Evolutionary conservation across 306 rosid genomes (phyloP), one percentile per base, ranked within the genome.

Genomic region (Acacia crassicarpa): DNA sequence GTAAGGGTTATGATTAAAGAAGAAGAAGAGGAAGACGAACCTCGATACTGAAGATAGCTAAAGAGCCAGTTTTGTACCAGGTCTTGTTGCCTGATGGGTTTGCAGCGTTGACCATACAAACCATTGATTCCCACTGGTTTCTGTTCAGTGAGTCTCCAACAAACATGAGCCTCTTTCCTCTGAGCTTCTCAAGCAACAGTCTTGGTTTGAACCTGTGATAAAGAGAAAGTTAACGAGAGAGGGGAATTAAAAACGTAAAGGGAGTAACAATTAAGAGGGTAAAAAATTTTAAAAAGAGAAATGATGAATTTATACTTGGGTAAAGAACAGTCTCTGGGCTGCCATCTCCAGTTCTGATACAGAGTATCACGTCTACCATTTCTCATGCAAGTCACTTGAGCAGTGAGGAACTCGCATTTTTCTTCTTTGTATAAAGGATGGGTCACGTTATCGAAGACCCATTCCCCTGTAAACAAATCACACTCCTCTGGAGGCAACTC

Each of bases 61-160:
- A 92, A 67, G 99, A 93, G 69, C 98, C 98, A 68, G 83, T 82
- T 85, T 96, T 96, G 82, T 88, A 86, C 92, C 94, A 89, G 49
- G 91, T 93, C 86, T 93, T 96, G 41, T 89, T 88, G 7, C 92
- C 92, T 0, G 91, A 86, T 61, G 98, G 92, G 81, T 85, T 83
- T 8, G 23, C 85, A 44, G 99, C 90, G 27, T 96, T 93, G 75
- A 91, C 98, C 88, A 96, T 80, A 82, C 99, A 96, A 62, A 96
- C 93, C 99, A 96, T 96, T 25, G 99, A 96, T 85, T 96, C 99
- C 99, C 99, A 96, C 78, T 96, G 99, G 85, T 96, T 96, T 78
- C 99, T 90, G 76, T 96, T 96, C 89, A 96, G 49, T 4, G 99
- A 96, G 65, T 96, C 99, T 83, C 99, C 99, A 56, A 96, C 99